Evolutionary conservation across 2,329 filamentous ascomycete species (phyloP).

Genomic region (Didymellaceae sp.): DNA sequence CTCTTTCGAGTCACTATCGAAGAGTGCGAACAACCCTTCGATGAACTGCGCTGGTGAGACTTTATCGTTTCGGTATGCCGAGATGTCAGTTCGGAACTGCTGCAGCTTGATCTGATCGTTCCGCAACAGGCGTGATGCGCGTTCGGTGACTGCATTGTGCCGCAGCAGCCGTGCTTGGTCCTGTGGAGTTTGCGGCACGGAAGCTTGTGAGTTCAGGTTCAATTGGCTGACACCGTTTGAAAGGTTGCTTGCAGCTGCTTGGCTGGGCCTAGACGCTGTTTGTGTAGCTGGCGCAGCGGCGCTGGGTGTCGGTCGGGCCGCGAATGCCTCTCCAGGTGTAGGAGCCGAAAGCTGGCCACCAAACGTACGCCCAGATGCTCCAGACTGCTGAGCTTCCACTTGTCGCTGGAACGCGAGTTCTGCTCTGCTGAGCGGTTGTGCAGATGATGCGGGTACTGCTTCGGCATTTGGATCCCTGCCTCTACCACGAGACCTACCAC

Average conservation of each 20-base stretch:
- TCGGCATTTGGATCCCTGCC: constrained; percentile 90
- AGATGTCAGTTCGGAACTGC: constrained; percentile 80
- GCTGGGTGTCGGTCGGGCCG: constrained; percentile 55
- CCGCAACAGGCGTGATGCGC: constrained; percentile 79
- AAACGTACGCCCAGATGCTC: constrained; percentile 79
- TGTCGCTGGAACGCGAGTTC: constrained; percentile 92
- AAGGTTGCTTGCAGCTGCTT: constrained; percentile 23
- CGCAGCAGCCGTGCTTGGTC: constrained; percentile 81
- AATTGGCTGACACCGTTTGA: constrained; percentile 30
- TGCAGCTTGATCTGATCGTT: constrained; percentile 77
- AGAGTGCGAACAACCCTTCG: constrained; percentile 85
- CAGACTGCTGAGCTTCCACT: constrained; percentile 88
- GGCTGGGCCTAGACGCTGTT: constrained; percentile 46
- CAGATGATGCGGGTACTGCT: constrained; percentile 74
- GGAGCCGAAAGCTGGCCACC: constrained; percentile 77
- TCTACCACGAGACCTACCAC: constrained; percentile 63
- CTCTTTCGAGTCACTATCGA: constrained; percentile 79
- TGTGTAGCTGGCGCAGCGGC: constrained; percentile 47
- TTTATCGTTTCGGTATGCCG: constrained; percentile 73
- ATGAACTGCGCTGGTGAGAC: constrained; percentile 78
- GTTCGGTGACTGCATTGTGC: constrained; percentile 84
- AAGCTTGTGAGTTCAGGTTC: constrained; percentile 42
- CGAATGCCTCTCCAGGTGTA: constrained; percentile 51
- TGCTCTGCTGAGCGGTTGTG: constrained; percentile 81
- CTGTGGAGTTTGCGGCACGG: constrained; percentile 63